These are phyloP conservation scores for Boletus vermiculosoides DNA, from an alignment of 768 basidiomycete species.

Conservation along the genomic window DNA sequence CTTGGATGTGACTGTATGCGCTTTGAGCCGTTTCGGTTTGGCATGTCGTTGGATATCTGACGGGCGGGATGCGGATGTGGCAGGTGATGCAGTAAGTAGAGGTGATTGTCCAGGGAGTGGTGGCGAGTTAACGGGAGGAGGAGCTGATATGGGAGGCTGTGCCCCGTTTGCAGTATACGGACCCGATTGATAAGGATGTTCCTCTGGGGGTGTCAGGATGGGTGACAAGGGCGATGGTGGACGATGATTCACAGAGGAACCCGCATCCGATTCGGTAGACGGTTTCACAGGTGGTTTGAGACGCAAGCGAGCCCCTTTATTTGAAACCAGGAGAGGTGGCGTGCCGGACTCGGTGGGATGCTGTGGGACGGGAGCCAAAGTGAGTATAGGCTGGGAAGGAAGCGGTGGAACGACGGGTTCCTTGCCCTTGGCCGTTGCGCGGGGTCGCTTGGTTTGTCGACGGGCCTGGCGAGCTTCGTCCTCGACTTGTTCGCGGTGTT, in stretches of 20 bases:
- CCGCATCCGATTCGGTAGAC: slow-evolving; percentile 19
- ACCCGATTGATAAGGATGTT: slow-evolving; percentile 27
- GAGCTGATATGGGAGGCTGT: slow-evolving; percentile 17
- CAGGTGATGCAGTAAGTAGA: slow-evolving; percentile 16
- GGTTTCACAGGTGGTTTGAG: slow-evolving; percentile 45
- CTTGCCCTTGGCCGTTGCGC: slow-evolving; percentile 39
- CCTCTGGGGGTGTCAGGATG: slow-evolving; percentile 35
- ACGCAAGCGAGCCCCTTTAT: slow-evolving; percentile 48
- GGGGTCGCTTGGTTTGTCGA: slow-evolving; percentile 34
- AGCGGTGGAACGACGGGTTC: slow-evolving; percentile 27
- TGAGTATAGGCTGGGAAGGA: slow-evolving; percentile 28
- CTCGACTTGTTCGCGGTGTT: slow-evolving; percentile 40
- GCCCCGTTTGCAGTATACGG: slow-evolving; percentile 26
- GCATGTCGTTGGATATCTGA: slow-evolving; percentile 40
- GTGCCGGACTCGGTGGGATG: slow-evolving; percentile 15
- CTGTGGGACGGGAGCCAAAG: slow-evolving; percentile 25
- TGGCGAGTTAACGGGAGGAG: slow-evolving; percentile 16
- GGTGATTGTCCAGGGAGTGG: slow-evolving; percentile 26
- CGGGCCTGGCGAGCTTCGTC: slow-evolving; percentile 47
- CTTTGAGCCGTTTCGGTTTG: slow-evolving; percentile 77
- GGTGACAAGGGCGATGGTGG: slow-evolving; percentile 35
- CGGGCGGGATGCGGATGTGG: slow-evolving; percentile 23
- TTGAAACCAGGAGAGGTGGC: slow-evolving; percentile 41
- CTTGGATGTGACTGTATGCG: slow-evolving; percentile 77
- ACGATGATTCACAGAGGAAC: slow-evolving; percentile 20